Evolutionary conservation across 768 basidiomycete genomes (phyloP), one percentile per base, ranked within the genome.

Genomic region (Termitomyces sp.): DNA sequence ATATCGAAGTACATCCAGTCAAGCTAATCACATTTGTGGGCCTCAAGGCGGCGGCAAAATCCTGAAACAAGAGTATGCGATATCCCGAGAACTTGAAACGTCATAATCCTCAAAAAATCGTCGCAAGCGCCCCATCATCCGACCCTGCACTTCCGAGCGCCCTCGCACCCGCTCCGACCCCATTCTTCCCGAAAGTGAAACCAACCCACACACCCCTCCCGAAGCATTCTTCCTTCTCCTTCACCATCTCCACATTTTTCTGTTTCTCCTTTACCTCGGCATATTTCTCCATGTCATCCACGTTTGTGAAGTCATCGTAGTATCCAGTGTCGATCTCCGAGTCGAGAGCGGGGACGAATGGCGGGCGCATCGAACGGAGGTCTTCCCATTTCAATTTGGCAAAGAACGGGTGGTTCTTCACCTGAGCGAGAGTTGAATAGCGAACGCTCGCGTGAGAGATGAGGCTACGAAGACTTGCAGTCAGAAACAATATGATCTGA

Each of bases 251-350:
- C 27, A 99, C 95, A 69, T 98, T 95, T 67, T 76, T 78, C 75
- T 98, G 95, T 75, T 98, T 99, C 78, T 97, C 97, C 73, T 91
- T 85, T 7, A 99, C 97, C 72, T 99, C 96, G 12, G 95, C 93
- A 69, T 98, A 98, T 76, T 98, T 98, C 52, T 93, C 94, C 95
- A 98, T 98, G 69, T 98, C 96, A 59, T 95, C 92, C 4, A 82
- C 76, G 4, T 83, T 88, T 2, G 88, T 88, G 70, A 95, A 95
- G 69, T 94, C 93, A 65, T 95, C 93, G 73, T 94, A 95, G 73
- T 95, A 95, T 18, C 94, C 95, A 1, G 95, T 94, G 68, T 99
- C 97, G 58, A 92, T 81, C 67, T 98, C 97, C 9, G 89, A 91
- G 68, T 98, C 95, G 36, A 98, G 81, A 11, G 93, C 88, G 30